Percentiles rank a stretch among this genome's conserved stretches.
Evolutionary conservation across 768 basidiomycete genomes (phyloP).

Genomic region (Flagelloscypha sp.): DNA sequence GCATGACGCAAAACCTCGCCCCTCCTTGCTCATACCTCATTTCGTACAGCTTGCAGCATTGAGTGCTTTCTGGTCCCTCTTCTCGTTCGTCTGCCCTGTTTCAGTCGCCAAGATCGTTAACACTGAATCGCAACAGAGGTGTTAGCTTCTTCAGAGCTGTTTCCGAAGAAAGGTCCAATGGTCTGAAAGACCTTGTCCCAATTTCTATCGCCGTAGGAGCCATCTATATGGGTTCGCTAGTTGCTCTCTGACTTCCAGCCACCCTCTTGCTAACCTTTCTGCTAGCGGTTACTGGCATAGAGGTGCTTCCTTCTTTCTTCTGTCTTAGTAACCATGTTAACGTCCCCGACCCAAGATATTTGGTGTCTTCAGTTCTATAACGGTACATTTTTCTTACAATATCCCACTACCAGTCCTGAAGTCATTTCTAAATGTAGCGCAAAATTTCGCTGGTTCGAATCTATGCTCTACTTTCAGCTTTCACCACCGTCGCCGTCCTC

Average conservation of each 20-base stretch:
- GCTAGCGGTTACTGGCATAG: too few relatives aligned
- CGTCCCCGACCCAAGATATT: too few relatives aligned
- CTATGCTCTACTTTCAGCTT: slow-evolving; percentile 44
- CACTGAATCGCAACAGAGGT: slow-evolving; percentile 16
- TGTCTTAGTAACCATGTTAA: too few relatives aligned
- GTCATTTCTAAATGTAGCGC: slow-evolving; percentile 32
- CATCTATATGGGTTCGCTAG: slow-evolving; percentile 47
- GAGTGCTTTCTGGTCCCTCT: slow-evolving; percentile 50
- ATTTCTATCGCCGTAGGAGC: slow-evolving; percentile 55
- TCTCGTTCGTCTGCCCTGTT: slow-evolving; percentile 41
- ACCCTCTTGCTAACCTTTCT: too few relatives aligned
- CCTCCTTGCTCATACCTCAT: neutral
- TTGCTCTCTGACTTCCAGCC: too few relatives aligned
- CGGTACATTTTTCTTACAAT: slow-evolving; percentile 30
- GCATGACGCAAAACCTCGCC: slow-evolving; percentile 8
- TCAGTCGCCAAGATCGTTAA: neutral
- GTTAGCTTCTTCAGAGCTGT: slow-evolving; percentile 18
- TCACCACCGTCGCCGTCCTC: slow-evolving; percentile 40
- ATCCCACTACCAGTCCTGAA: slow-evolving; percentile 1
- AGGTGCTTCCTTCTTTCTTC: too few relatives aligned
- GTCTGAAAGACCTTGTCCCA: slow-evolving; percentile 35
- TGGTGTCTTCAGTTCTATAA: slow-evolving; percentile 42
- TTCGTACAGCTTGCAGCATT: slow-evolving; percentile 30
- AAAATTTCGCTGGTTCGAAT: slow-evolving; percentile 42
- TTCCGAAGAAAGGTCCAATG: slow-evolving; percentile 13